Evolutionary conservation across 2,329 filamentous ascomycete genomes (phyloP).

Genomic region (Ophiostoma populinum): DNA sequence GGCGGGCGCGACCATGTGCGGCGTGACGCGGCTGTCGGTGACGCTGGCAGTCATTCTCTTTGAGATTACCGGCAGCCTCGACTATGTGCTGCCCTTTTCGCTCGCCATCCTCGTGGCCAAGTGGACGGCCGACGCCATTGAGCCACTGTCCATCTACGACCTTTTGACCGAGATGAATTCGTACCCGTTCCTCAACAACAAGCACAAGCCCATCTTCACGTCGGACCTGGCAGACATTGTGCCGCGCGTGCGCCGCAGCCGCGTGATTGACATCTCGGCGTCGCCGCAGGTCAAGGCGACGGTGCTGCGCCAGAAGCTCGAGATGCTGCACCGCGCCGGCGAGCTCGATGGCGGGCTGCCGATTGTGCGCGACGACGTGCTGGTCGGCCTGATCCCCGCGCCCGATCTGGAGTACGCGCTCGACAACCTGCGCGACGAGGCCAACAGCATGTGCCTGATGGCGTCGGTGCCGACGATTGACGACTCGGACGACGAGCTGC

Average conservation of each 20-base stretch:
- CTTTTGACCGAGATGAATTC: conserved; percentile 92
- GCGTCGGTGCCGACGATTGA: conserved; percentile 44
- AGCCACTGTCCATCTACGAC: conserved; percentile 90
- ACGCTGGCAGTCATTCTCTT: conserved; percentile 92
- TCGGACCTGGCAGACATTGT: conserved; percentile 78
- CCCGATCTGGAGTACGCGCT: conserved; percentile 88
- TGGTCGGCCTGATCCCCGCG: conserved; percentile 83
- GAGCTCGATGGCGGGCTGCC: conserved; percentile 87
- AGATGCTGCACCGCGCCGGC: conserved; percentile 64
- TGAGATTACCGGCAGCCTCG: conserved; percentile 82
- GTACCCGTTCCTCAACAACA: conserved; percentile 95
- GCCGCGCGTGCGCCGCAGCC: conserved; percentile 52
- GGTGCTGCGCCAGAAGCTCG: conserved; percentile 63
- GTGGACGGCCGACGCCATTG: conserved; percentile 91
- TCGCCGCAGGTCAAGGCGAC: conserved; percentile 65
- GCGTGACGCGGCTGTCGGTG: conserved; percentile 82
- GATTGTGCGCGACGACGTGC: conserved; percentile 58
- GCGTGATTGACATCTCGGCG: conserved; percentile 74
- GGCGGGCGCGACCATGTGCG: conserved; percentile 94
- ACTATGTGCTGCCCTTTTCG: conserved; percentile 91
- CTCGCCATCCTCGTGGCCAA: conserved; percentile 87
- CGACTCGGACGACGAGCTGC: conserved; percentile 40
- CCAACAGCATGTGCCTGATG: conserved; percentile 66
- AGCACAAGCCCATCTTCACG: conserved; percentile 80
- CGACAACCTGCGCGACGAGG: conserved; percentile 65